Base-by-base conservation (phyloP, 2,329 filamentous ascomycete genomes). In the Plectosphaerella plurivora region DNA sequence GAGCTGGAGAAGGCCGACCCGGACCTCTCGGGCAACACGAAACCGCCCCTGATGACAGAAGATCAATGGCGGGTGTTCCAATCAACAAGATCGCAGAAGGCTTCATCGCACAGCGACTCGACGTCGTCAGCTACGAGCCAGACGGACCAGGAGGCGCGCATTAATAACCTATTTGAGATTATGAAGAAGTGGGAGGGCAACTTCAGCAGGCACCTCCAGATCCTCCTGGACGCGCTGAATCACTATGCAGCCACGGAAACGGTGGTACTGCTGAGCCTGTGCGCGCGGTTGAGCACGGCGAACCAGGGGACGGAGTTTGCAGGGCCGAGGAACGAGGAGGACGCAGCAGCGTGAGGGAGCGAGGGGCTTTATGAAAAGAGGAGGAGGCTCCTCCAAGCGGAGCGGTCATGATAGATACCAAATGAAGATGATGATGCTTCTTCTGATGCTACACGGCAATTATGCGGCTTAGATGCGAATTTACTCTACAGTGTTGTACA, bases 201-300 rank as follows among this genome's bases (percentile, higher is more conserved):
- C 65, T 99, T 99, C 67, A 89, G 88, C 53, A 78, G 91, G 46
- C 93, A 97, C 70, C 72, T 99, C 61, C 92, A 96, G 73, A 96
- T 97, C 59, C 71, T 99, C 62, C 83, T 97, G 37, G 94, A 97
- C 66, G 93, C 91, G 55, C 78, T 99, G 57, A 97, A 99, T 62
- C 96, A 97, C 69, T 95, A 97, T 62, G 94, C 94, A 3, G 94
- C 94, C 0, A 97, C 94, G 0, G 94, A 99, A 74, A 97, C 94
- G 39, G 93, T 97, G 3, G 94, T 96, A 16, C 78, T 99, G 58
- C 73, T 97, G 56, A 93, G 92, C 59, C 75, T 99, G 15, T 96
- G 91, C 65, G 91, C 91, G 12, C 74, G 91, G 55, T 66, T 96
- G 63, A 92, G 88, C 62, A 90, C 88, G 54, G 90, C 89, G 12